Evolutionary conservation across 139 green algal genomes (phyloP), one percentile per base, ranked within the genome.

Genomic region (Tetraselmis striata): DNA sequence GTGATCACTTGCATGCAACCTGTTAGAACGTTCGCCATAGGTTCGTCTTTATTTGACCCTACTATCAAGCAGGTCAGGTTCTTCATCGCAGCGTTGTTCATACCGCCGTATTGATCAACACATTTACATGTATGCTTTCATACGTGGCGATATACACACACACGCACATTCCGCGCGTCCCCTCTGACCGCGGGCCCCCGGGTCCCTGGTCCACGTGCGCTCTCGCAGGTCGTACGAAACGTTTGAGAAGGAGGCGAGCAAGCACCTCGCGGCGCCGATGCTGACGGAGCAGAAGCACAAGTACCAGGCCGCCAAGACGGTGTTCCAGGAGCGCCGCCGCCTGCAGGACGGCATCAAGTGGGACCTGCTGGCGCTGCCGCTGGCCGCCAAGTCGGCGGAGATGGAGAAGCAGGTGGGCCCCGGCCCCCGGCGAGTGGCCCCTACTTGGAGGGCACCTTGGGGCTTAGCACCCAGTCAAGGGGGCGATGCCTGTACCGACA

Each of bases 251-350:
- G 79, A 32, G 2, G 84, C 88, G 25, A 82, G 59, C 77, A 91
- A 89, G 84, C 90, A 90, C 78, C 80, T 88, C 75, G 77, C 84
- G 28, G 80, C 81, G 2, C 85, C 91, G 30, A 84, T 94, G 67
- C 81, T 98, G 31, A 92, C 95, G 29, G 95, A 98, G 86, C 92
- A 93, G 85, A 84, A 93, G 30, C 92, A 93, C 0, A 85, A 86
- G 23, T 96, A 94, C 89, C 83, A 93, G 59, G 87, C 90, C 25
- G 93, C 90, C 0, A 77, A 74, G 1, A 67, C 83, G 25, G 80
- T 86, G 24, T 92, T 87, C 59, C 79, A 83, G 0, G 90, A 96
- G 25, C 87, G 92, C 1, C 87, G 77, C 32, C 75, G 28, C 26
- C 82, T 85, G 2, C 75, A 91, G 77, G 89, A 92, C 59, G 76